Base-by-base conservation (phyloP, 2,329 filamentous ascomycete species). In the Calonectria crousiana region DNA sequence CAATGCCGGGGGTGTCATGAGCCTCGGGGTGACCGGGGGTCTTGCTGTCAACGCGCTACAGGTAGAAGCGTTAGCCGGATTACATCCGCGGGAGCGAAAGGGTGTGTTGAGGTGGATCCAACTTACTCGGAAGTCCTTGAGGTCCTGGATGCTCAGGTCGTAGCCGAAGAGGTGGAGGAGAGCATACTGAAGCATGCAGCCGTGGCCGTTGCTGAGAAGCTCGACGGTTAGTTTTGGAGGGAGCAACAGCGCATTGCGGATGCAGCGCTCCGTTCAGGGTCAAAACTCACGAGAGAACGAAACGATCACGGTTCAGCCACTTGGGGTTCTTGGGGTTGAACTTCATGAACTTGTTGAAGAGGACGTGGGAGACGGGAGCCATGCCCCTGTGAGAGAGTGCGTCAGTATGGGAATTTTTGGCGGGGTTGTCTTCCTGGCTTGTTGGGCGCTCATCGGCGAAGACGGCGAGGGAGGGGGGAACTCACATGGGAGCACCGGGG, bases 281-380 rank as follows among this genome's bases (percentile, higher is more conserved):
- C 62, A 71, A 30, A 38, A 94, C 96, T 92, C 92, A 98, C 96
- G 97, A 99, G 86, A 99, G 95, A 77, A 99, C 95, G 85, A 99
- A 99, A 87, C 97, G 94, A 89, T 99, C 97, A 84, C 97, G 94
- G 92, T 98, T 98, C 83, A 97, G 84, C 96, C 96, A 99, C 79
- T 95, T 91, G 82, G 97, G 95, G 92, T 98, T 98, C 93, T 98
- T 97, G 83, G 97, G 97, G 93, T 98, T 99, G 92, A 98, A 99
- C 86, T 89, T 97, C 95, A 99, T 95, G 91, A 98, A 97, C 88
- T 97, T 97, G 92, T 98, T 98, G 90, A 95, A 99, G 79, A 99
- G 92, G 83, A 98, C 95, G 91, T 98, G 97, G 87, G 97, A 93
- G 84, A 96, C 93, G 77, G 97, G 96, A 84, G 97, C 97, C 95